These are phyloP conservation scores for Talaromyces verruculosus DNA, from an alignment of 2,329 filamentous ascomycete species.

Conservation along the genomic window DNA sequence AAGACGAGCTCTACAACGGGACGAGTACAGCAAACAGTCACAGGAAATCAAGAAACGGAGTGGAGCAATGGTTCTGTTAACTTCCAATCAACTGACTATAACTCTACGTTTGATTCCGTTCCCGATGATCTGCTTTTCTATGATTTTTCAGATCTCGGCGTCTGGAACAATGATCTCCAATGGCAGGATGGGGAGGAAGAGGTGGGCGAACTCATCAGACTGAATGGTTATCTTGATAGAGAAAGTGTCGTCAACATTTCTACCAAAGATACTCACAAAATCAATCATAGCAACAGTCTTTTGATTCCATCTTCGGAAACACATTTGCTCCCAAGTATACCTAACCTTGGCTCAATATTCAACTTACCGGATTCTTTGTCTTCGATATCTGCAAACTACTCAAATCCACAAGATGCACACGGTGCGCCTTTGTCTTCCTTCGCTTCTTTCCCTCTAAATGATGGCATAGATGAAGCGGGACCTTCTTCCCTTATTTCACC, in stretches of 20 bases:
- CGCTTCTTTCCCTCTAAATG: not conserved
- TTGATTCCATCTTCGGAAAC: slow-evolving; percentile 16
- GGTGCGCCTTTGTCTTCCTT: not conserved
- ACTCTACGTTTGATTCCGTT: not conserved
- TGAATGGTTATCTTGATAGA: not conserved
- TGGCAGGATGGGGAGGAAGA: slow-evolving; percentile 9
- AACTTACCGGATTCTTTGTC: slow-evolving; percentile 16
- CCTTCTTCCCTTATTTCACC: not conserved
- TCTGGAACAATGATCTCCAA: slow-evolving; percentile 12
- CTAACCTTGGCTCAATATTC: slow-evolving; percentile 20
- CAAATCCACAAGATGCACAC: not conserved
- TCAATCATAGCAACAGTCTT: not conserved
- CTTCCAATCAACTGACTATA: not conserved
- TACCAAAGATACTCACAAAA: not conserved
- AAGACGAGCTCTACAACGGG: not conserved
- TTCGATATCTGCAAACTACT: slow-evolving; percentile 6
- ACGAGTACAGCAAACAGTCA: not conserved
- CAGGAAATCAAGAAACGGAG: not conserved
- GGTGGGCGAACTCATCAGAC: not conserved
- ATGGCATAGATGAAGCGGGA: not conserved
- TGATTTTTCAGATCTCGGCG: slow-evolving; percentile 18
- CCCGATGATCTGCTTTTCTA: slow-evolving; percentile 11
- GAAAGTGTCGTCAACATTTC: not conserved
- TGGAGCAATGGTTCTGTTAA: slow-evolving; percentile 10
- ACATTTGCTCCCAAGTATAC: slow-evolving; percentile 15